Base-by-base conservation (phyloP, 257 asterid species). In the Nicotiana obtusifolia region DNA sequence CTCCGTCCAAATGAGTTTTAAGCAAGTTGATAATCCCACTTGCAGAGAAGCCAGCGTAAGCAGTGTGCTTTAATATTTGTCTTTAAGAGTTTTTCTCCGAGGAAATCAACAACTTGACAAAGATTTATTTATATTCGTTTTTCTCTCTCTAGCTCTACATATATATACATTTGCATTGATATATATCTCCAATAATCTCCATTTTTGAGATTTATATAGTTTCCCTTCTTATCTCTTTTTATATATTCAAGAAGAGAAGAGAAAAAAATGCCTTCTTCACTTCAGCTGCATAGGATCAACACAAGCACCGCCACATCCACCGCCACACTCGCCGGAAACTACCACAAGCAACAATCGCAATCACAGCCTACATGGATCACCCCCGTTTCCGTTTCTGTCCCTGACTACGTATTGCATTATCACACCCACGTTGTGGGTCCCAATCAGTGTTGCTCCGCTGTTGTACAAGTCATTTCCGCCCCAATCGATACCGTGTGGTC, bases 1-100 rank as follows among this genome's bases (percentile, higher is more conserved):
- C 85, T 61, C 15, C 82, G 87, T 90, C 91, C 87, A 83, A 81
- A 86, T 17, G 9, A 78, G 62, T 83, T 81, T 68, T 37, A 8
- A 64, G 88, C 97, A 90, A 93, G 84, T 93, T 90, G 97, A 84
- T 5, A 71, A 44, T 76, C 97, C 89, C 89, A 93, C 95, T 93
- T 93, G 97, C 95, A 66, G 13, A 52, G 13, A 30, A 69, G 84
- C 77, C 83, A 77, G 81, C 86, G 84, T 83, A 80, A 87, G 87
- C 86, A 14, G 24, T 78, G 64, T 76, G 78, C 73, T 44, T 71
- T 71, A 71, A 35, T 35, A 67, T 35, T 17, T 77, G 26, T 47
- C 47, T 19, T 33, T 76, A 35, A 68, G 80, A n/a, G 28, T 76
- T 73, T 80, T 84, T 37, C 80, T 85, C 84, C 81, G 67, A 83